Evolutionary conservation across 2,329 filamentous ascomycete genomes (phyloP), one percentile per base, ranked within the genome.

Genomic region (Rutstroemia sp.): DNA sequence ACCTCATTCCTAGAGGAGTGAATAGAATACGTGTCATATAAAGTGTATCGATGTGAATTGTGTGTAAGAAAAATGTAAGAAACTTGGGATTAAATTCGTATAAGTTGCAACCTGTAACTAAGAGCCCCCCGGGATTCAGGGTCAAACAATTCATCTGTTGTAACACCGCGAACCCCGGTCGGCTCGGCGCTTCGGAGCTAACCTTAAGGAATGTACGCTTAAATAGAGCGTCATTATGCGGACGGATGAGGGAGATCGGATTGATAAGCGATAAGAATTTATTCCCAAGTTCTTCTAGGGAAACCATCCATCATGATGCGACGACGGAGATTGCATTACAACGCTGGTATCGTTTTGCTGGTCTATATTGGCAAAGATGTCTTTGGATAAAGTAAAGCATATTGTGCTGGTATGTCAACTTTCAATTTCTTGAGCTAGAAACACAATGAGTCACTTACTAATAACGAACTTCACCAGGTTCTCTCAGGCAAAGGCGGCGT

Each of bases 401-500:
- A 86, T 94, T 61, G 78, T 91, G 62, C 80, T 94, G 64, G 88
- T 89, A 74, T 37, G 76, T 71, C 4, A 50, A 50, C 49, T 37
- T 25, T 2, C 21, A 34, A 19, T 0, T 16, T 17, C 17, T 16
- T 9, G 8, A 47, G 14, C 38, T n/a, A 8, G 39, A 8, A 21
- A 38, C 2, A 38, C 12, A 12, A 17, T 19, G 4, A 34, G 39
- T 27, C 34, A 34, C n/a, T 19, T 12, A 34, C 27, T 57, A 42
- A 49, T 63, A 54, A 66, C 45, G 19, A 50, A 57, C 42, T 23
- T 37, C 23, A 50, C 59, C 17, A 82, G 76, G 80, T 92, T 60
- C 86, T 99, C 48, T 97, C 94, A 12, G 94, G 94, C 65, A 99
- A 99, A 80, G 94, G 94, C 68, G 94, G 94, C 65, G 94, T 99